Percentiles rank a stretch among this genome's conserved stretches.
Evolutionary conservation across 495 filamentous ascomycete genomes (phyloP).

Genomic region (Amniculicola lignicola): DNA sequence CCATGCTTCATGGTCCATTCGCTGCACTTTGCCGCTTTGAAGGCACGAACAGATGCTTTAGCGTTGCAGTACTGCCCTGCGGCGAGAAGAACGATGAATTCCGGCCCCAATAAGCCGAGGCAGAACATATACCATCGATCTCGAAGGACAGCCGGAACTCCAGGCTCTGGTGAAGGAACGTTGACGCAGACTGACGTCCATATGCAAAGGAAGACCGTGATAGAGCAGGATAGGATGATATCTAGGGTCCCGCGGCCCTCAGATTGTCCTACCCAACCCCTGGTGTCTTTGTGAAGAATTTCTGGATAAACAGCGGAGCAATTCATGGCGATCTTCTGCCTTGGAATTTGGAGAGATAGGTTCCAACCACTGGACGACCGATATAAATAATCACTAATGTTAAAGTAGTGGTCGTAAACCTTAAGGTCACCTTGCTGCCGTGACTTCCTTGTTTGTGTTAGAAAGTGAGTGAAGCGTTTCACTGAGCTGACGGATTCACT

Average conservation of each 20-base stretch:
- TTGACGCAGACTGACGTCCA: constrained; percentile 30
- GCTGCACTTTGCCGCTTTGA: background rate
- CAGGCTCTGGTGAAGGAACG: constrained; percentile 9
- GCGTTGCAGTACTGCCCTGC: constrained; percentile 43
- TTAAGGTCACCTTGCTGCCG: too few species aligned
- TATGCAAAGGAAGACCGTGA: constrained; percentile 23
- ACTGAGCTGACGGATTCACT: too few species aligned
- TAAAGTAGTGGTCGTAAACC: too few species aligned
- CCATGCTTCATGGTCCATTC: constrained; percentile 38
- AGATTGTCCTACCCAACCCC: constrained; percentile 15
- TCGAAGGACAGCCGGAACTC: constrained; percentile 13
- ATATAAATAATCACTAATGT: too few species aligned
- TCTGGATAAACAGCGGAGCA: too few species aligned
- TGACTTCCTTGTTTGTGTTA: too few species aligned
- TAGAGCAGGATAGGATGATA: constrained; percentile 17
- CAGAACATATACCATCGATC: constrained; percentile 36
- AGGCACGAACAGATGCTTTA: constrained; percentile 33
- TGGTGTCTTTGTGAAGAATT: too few species aligned
- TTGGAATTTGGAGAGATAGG: too few species aligned
- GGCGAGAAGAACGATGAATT: constrained; percentile 40
- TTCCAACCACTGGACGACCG: too few species aligned
- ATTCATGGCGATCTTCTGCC: too few species aligned
- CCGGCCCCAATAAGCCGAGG: constrained; percentile 40
- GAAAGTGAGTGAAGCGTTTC: too few species aligned
- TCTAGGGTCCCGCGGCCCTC: constrained; percentile 19